Base-by-base conservation (phyloP, 2,329 filamentous ascomycete genomes). In the Alternaria hordeiaustralica region DNA sequence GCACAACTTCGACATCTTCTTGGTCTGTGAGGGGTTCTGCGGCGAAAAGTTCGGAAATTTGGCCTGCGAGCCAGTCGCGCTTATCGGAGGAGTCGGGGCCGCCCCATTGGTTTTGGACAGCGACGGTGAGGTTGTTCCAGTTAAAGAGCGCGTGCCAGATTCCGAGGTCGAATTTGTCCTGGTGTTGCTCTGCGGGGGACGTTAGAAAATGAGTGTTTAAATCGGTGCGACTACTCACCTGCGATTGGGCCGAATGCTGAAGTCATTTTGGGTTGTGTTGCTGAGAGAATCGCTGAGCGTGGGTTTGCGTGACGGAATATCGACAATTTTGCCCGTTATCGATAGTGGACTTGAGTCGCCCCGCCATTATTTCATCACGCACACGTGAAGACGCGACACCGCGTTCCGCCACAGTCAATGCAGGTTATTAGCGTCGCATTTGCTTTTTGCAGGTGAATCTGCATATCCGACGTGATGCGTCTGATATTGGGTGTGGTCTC, bases 21-120 rank as follows among this genome's bases (percentile, higher is more conserved):
- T 87, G 83, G 71, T 97, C 92, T 11, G 92, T 89, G 59, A 88
- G 84, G 2, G 88, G 84, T 4, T 84, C 81, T 18, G 67, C 70
- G 3, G 75, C 84, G 71, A 97, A 91, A 66, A 97, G 88, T 25
- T 97, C 93, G 63, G 90, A 91, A 57, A 98, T 86, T 46, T 92
- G 92, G 67, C 94, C 94, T 55, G 92, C 95, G 75, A 99, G 92
- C 95, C 94, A 98, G 85, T 97, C 95, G 75, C 95, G 92, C 84
- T 98, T 98, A 81, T 96, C 93, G 64, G 86, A 80, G 21, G 89
- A 91, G 75, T 93, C 89, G 44, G 92, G 89, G 3, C 95, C 96
- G 73, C 95, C 96, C 91, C 94, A 97, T 82, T 89, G 86, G 79
- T 93, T 93, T 78, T 92, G 88, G 47, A 97, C 92, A 50, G 96